These are phyloP conservation scores for Pythium oligandrum DNA, from an alignment of 352 stramenopile species.

Conservation along the genomic window DNA sequence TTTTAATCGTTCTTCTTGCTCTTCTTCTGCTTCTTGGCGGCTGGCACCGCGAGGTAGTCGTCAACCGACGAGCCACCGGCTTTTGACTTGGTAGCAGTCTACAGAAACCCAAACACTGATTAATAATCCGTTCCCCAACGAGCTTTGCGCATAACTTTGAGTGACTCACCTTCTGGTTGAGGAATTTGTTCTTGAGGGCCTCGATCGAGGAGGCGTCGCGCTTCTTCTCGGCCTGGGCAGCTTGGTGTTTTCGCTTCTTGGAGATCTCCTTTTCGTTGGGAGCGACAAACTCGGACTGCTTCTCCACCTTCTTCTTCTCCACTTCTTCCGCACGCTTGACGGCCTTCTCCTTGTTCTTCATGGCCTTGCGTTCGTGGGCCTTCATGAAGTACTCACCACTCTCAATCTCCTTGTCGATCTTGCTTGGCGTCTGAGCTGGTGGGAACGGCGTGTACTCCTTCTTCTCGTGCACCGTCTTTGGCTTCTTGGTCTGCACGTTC, in stretches of 20 bases:
- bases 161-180: conserved; percentile 56
- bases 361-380: conserved; percentile 91
- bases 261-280: conserved; percentile 70
- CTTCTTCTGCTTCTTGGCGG: conserved; percentile 60
- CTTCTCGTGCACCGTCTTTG: conserved; percentile 86
- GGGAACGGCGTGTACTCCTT: conserved; percentile 99
- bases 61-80: conserved; percentile 29
- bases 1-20: conserved; percentile 12
- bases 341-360: conserved; percentile 89
- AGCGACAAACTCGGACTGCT: conserved; percentile 66
- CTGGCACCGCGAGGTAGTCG: conserved; percentile 63
- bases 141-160: no score
- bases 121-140: no score
- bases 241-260: conserved; percentile 73
- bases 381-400: conserved; percentile 99
- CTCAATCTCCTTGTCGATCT: conserved; percentile 98
- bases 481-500: conserved; percentile 97
- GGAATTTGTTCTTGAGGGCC: conserved; percentile 80
- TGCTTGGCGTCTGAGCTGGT: conserved; percentile 91
- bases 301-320: conserved; percentile 69
- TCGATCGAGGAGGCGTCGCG: conserved; percentile 44
- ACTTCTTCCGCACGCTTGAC: conserved; percentile 52
- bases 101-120: no score
- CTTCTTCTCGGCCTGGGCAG: conserved; percentile 37
- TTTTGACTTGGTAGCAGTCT: no score